Evolutionary conservation across 352 stramenopile genomes (phyloP).

Genomic region (Plasmopara viticola): DNA sequence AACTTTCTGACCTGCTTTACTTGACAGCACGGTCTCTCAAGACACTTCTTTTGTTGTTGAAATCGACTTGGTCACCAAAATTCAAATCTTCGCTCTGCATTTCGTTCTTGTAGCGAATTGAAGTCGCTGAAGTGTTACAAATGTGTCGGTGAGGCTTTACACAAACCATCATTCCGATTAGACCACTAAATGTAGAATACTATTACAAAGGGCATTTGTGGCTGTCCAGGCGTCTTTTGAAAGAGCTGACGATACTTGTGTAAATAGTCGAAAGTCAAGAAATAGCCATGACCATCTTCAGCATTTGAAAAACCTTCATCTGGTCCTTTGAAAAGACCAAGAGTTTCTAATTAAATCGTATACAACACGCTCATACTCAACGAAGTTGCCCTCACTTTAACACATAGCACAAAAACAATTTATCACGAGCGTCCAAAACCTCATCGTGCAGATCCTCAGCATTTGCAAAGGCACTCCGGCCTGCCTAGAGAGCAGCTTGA

Average conservation of each 20-base stretch:
- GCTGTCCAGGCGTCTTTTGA: conserved; percentile 56
- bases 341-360: conserved; percentile 89
- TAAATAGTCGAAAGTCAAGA: conserved; percentile 81
- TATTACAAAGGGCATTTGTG: conserved; percentile 68
- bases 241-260: conserved; percentile 47
- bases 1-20: conserved; percentile 1
- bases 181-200: too few species aligned
- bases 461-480: conserved; percentile 80
- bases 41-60: not conserved
- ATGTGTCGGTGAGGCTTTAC: conserved; percentile 19
- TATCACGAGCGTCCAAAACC: conserved; percentile 85
- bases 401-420: conserved; percentile 95
- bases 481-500: conserved; percentile 95
- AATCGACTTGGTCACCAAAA: not conserved
- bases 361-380: conserved; percentile 82
- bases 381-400: conserved; percentile 95
- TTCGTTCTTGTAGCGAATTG: conserved; percentile 1
- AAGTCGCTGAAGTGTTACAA: conserved; percentile 2
- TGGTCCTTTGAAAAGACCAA: too few species aligned
- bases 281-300: conserved; percentile 93
- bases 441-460: conserved; percentile 87
- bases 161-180: not conserved
- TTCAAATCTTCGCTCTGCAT: conserved; percentile 4
- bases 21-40: conserved; percentile 1
- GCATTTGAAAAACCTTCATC: conserved; percentile 89